phyloP scores from a whole-genome alignment of 371 early-diverging fungal genomes.

The Apophysomyces elegans region DNA sequence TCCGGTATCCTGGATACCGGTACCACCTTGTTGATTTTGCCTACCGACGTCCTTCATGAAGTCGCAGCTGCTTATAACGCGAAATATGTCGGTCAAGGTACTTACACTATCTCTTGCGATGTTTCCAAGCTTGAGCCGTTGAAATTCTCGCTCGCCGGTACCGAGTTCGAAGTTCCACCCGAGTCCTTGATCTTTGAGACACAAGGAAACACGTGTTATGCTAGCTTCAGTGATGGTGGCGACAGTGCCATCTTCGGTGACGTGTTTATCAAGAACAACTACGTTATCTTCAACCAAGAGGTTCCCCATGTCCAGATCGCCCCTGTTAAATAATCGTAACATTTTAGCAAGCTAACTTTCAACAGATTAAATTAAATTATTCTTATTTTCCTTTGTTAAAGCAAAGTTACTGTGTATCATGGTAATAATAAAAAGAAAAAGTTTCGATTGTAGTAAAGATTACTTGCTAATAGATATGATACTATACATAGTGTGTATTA shows the following conservation, averaged over 20 bases:
- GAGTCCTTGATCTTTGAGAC: conserved; percentile 6
- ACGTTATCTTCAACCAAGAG: conserved; percentile 30
- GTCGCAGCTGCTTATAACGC: conserved; percentile 22
- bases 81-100: conserved; percentile 22
- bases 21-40: conserved; percentile 55
- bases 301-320: conserved; percentile 31
- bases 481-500: conserved; percentile 7
- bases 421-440: too few relatives aligned
- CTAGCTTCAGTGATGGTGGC: conserved; percentile 32
- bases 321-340: conserved; percentile 18
- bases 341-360: background rate
- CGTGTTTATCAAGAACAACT: conserved; percentile 54
- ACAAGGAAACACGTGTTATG: conserved; percentile 18
- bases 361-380: too few relatives aligned
- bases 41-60: conserved; percentile 31
- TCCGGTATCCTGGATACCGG: conserved; percentile 58
- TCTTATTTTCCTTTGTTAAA: too few relatives aligned
- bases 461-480: background rate
- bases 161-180: conserved; percentile 16
- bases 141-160: conserved; percentile 20
- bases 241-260: conserved; percentile 40
- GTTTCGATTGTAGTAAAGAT: background rate
- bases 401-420: too few relatives aligned
- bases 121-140: conserved; percentile 18
- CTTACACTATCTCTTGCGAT: conserved; percentile 25